Evolutionary conservation across 106 monocot species (phyloP).

Genomic region (Chionographis japonica): DNA sequence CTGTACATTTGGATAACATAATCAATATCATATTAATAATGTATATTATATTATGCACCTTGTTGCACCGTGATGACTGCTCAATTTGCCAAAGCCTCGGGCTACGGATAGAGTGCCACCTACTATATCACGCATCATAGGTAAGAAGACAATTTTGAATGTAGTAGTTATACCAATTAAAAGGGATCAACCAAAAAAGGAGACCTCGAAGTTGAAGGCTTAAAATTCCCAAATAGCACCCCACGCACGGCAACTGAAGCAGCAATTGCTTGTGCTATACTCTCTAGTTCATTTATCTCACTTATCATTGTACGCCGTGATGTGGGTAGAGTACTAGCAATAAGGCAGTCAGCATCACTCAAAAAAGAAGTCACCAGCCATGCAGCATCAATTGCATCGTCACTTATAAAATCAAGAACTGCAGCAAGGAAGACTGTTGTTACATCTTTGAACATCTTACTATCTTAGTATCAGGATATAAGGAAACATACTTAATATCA

Average conservation of each 20-base stretch:
- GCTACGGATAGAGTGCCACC: constrained; percentile 90
- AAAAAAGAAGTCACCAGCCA: constrained; percentile 76
- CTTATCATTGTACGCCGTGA: constrained; percentile 13
- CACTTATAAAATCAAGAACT: constrained; percentile 84
- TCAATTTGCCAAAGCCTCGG: constrained; percentile 89
- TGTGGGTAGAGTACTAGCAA: constrained; percentile 20
- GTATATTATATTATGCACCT: constrained; percentile 32
- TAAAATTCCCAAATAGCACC: constrained; percentile 88
- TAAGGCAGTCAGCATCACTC: constrained; percentile 82
- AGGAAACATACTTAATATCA: too few species aligned
- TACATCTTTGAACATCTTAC: constrained; percentile 2
- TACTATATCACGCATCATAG: constrained; percentile 16
- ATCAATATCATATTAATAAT: background rate
- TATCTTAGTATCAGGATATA: too few species aligned
- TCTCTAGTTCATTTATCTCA: constrained; percentile 35
- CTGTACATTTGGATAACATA: background rate
- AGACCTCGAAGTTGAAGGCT: constrained; percentile 66
- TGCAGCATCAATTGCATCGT: constrained; percentile 65
- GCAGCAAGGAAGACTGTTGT: constrained; percentile 9
- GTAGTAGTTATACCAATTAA: background rate
- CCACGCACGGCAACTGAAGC: constrained; percentile 85
- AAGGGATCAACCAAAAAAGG: background rate
- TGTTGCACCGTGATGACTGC: constrained; percentile 40
- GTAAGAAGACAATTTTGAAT: background rate
- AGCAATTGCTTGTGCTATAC: constrained; percentile 55